These are phyloP conservation scores for Colletotrichum euphorbiae DNA, from an alignment of 2,329 filamentous ascomycete species.

Conservation along the genomic window DNA sequence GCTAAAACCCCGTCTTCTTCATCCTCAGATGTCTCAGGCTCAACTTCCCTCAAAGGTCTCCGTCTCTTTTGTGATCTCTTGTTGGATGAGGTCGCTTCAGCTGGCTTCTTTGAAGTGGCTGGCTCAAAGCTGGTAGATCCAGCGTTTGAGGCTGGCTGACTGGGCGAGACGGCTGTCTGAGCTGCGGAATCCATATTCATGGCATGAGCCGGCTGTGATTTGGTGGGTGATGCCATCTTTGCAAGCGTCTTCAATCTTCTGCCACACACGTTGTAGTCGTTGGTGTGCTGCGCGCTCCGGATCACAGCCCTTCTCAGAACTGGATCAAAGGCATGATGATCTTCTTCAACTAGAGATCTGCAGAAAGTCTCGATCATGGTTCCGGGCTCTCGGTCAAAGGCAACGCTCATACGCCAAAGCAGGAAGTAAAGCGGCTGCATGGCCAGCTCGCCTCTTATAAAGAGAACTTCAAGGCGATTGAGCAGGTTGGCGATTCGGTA, in stretches of 20 bases:
- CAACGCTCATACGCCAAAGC: conserved; percentile 48
- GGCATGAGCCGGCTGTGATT: no score
- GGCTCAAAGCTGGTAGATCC: no score
- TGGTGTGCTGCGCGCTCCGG: conserved; percentile 26
- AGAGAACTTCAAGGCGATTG: conserved; percentile 46
- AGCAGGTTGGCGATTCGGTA: conserved; percentile 51
- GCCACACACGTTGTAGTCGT: conserved; percentile 29
- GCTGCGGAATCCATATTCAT: no score
- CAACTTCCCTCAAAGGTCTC: no score
- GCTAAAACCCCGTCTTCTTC: no score
- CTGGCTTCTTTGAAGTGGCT: no score
- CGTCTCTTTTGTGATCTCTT: no score
- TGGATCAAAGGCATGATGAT: conserved; percentile 12
- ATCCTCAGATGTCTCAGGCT: no score
- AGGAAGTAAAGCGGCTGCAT: conserved; percentile 55
- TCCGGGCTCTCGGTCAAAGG: conserved; percentile 13
- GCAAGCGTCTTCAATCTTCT: not conserved
- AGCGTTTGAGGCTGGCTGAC: no score
- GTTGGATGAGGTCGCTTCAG: no score
- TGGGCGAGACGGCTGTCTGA: no score
- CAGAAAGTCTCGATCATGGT: conserved; percentile 4
- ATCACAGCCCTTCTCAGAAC: conserved; percentile 25
- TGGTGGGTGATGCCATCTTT: no score
- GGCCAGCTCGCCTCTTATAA: conserved; percentile 42
- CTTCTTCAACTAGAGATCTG: conserved; percentile 18